Evolutionary conservation across 768 basidiomycete genomes (phyloP), one percentile per base, ranked within the genome.

Genomic region (Clavaria fumosa): DNA sequence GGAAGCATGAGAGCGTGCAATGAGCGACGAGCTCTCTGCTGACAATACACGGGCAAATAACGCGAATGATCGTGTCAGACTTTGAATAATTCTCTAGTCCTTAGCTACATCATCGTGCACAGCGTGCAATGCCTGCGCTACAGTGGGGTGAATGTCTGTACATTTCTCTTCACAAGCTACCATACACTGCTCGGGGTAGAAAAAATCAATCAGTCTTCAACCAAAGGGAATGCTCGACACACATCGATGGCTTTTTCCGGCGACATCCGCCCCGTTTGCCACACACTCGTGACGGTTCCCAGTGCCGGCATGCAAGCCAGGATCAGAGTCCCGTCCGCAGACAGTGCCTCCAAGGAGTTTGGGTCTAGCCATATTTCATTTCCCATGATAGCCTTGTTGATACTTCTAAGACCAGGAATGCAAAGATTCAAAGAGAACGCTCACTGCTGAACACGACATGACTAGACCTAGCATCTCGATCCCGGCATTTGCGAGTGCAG

Each of bases 401-500:
- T 4, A 9, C 17, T 49, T 43, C 43, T 37, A 26, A n/a, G 19
- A 15, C 20, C 23, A 10, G 30, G 28, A 5, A 22, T 7, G 40
- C n/a, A 21, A 23, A 31, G 15, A 42, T n/a, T 27, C 37, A 15
- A 17, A 15, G 42, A 47, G 35, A 37, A 21, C 41, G 54, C 75
- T 45, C 47, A 88, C 88, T 22, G 78, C 78, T 20, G 83, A 70
- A 47, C 82, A 85, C 0, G 91, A 81, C 11, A 76, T 66, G 4
- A 91, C 90, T 10, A 99, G 64, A 2, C 89, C 95, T 27, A 78
- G 55, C 69, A 97, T 75, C 47, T 93, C 85, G 33, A 97, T 78
- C 2, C 91, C 89, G 10, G 93, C 91, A 52, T 93, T 78, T 6
- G 88, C 89, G 3, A 97, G 66, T 5, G 95, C 91, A 2, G 85